These are phyloP conservation scores for Leptodontidium sp. DNA, from an alignment of 2,329 filamentous ascomycete genomes.

Conservation along the genomic window DNA sequence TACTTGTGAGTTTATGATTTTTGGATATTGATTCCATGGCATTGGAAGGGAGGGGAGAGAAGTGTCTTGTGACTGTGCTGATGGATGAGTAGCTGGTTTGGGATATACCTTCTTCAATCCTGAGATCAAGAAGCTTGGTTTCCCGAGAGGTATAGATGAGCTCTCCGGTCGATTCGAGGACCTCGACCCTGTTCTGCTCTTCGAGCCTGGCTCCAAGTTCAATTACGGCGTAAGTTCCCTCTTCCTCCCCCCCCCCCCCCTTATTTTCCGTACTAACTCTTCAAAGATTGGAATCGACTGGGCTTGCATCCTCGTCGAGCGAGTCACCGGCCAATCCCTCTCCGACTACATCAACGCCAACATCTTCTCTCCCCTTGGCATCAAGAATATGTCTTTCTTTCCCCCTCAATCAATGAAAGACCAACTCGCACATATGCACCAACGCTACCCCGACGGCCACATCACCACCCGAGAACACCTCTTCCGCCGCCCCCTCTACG, in stretches of 20 bases:
- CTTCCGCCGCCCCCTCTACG: constrained; percentile 26
- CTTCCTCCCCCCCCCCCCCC: not conserved
- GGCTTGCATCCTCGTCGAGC: constrained; percentile 59
- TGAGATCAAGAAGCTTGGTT: constrained; percentile 55
- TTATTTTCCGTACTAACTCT: constrained; percentile 5
- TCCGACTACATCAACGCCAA: constrained; percentile 59
- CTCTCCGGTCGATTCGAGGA: constrained; percentile 37
- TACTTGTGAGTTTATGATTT: constrained; percentile 39
- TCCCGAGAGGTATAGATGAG: constrained; percentile 52
- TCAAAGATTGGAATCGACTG: constrained; percentile 60
- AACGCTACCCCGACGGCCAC: constrained; percentile 54
- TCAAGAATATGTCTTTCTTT: constrained; percentile 39
- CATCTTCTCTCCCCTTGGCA: constrained; percentile 55
- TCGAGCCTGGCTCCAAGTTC: constrained; percentile 70
- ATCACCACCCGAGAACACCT: constrained; percentile 34
- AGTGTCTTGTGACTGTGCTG: constrained; percentile 4
- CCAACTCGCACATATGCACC: constrained; percentile 64
- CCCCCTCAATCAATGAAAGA: constrained; percentile 58
- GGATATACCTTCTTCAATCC: constrained; percentile 63
- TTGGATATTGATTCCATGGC: not conserved
- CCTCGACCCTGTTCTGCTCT: constrained; percentile 54
- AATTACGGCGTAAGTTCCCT: constrained; percentile 61
- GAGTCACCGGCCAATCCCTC: constrained; percentile 53
- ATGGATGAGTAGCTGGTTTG: constrained; percentile 55
- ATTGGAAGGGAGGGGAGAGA: not conserved